Conservation (phyloP, 805 yeast species). For the Sungouiella thailandica region DNA sequence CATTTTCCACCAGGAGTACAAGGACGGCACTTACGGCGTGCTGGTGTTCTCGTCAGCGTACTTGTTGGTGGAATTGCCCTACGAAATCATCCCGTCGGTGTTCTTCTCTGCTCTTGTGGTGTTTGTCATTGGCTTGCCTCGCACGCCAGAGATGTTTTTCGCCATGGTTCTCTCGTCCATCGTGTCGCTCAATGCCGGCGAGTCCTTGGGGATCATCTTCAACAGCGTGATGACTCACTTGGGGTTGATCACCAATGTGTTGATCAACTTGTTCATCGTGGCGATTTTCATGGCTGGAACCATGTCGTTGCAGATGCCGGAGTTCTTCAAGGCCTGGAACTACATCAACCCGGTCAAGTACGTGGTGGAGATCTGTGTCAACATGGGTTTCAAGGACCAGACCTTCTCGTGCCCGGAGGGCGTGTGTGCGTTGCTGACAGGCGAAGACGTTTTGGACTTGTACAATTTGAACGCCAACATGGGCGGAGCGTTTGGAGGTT, state of each 20-base stretch:
- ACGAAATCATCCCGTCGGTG: slow-evolving; percentile 55
- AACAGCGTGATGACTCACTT: slow-evolving; percentile 69
- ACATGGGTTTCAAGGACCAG: slow-evolving; percentile 51
- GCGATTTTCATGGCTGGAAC: slow-evolving; percentile 85
- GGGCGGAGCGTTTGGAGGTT: slow-evolving; percentile 32
- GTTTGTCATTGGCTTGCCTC: slow-evolving; percentile 68
- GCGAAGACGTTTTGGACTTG: slow-evolving; percentile 50
- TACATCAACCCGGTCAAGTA: slow-evolving; percentile 77
- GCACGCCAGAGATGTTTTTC: slow-evolving; percentile 64
- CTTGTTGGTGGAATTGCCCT: slow-evolving; percentile 59
- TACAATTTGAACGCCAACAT: slow-evolving; percentile 41
- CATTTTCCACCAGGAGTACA: slow-evolving; percentile 73
- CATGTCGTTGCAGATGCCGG: slow-evolving; percentile 72
- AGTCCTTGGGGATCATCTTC: slow-evolving; percentile 76
- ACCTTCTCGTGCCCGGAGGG: slow-evolving; percentile 46
- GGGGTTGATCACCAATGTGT: slow-evolving; percentile 74
- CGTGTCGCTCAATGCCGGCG: slow-evolving; percentile 67
- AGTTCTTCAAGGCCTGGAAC: slow-evolving; percentile 63
- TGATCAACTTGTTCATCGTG: slow-evolving; percentile 59
- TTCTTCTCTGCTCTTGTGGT: slow-evolving; percentile 60
- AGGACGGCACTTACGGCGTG: slow-evolving; percentile 66
- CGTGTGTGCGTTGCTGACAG: slow-evolving; percentile 47
- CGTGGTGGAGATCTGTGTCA: slow-evolving; percentile 56
- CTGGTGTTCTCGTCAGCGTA: slow-evolving; percentile 60
- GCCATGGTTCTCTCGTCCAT: slow-evolving; percentile 51